Evolutionary conservation across 2,329 filamentous ascomycete genomes (phyloP).

Genomic region (Xylogone sp.): DNA sequence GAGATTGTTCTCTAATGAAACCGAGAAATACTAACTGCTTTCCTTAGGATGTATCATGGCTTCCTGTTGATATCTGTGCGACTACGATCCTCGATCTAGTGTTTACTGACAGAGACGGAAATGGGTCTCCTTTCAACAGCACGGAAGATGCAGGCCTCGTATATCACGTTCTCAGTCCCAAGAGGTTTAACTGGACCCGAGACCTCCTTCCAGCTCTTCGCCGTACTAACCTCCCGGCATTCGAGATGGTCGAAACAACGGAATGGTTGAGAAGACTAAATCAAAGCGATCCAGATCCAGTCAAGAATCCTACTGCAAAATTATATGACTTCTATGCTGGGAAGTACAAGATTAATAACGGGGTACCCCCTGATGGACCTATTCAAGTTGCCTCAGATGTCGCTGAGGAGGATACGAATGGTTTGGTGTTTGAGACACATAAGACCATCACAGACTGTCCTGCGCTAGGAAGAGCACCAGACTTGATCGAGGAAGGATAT

Average conservation of each 20-base stretch:
- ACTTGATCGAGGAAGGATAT: too few species aligned
- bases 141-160: conserved; percentile 29
- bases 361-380: too few species aligned
- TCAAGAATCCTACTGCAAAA: conserved; percentile 47
- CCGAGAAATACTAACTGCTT: background rate
- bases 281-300: conserved; percentile 42
- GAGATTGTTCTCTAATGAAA: conserved; percentile 8
- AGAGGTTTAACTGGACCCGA: conserved; percentile 41
- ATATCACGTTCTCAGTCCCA: conserved; percentile 49
- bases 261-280: conserved; percentile 43
- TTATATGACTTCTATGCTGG: conserved; percentile 45
- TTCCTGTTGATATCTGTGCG: conserved; percentile 42
- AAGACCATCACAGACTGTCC: too few species aligned
- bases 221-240: conserved; percentile 36
- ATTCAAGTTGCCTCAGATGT: too few species aligned
- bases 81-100: conserved; percentile 30
- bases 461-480: too few species aligned
- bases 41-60: conserved; percentile 32
- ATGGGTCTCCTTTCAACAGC: conserved; percentile 24
- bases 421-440: too few species aligned
- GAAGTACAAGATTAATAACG: conserved; percentile 36
- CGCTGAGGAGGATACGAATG: too few species aligned
- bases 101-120: too few species aligned
- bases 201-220: conserved; percentile 48
- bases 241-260: conserved; percentile 35